phyloP scores from a whole-genome alignment of 768 basidiomycete genomes.

The Pleurotus salmoneostramineus region DNA sequence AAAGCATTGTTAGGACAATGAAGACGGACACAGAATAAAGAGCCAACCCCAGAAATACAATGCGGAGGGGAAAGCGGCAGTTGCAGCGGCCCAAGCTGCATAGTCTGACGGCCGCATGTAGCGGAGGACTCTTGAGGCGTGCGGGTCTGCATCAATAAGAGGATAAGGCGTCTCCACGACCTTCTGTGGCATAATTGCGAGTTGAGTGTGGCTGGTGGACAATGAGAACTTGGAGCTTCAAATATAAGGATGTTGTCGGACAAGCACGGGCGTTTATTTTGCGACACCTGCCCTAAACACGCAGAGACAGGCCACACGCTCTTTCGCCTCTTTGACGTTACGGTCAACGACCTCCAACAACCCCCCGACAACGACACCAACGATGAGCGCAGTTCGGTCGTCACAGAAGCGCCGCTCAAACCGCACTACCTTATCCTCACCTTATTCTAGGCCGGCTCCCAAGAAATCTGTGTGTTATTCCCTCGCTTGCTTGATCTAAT shows the following conservation, averaged over 20 bases:
- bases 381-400: constrained; percentile 58
- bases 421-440: constrained; percentile 39
- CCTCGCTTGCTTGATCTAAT: constrained; percentile 5
- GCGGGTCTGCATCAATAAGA: constrained; percentile 92
- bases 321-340: background rate
- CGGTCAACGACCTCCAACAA: background rate
- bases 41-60: constrained; percentile 79
- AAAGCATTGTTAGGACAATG: constrained; percentile 9
- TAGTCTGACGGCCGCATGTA: constrained; percentile 91
- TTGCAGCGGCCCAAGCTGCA: constrained; percentile 75
- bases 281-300: constrained; percentile 29
- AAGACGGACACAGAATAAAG: constrained; percentile 6
- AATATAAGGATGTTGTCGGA: constrained; percentile 6
- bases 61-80: constrained; percentile 77
- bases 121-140: constrained; percentile 79
- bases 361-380: constrained; percentile 11
- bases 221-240: constrained; percentile 20
- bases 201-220: constrained; percentile 14
- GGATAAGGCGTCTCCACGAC: constrained; percentile 68
- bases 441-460: constrained; percentile 45
- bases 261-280: background rate
- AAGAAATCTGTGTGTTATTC: constrained; percentile 44
- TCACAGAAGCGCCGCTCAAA: constrained; percentile 32
- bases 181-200: constrained; percentile 44
- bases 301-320: background rate